A percentile compares a stretch with the other conserved stretches of the same genome.
Conservation (phyloP, 2,329 filamentous ascomycete species). For the Pyricularia sp. region DNA sequence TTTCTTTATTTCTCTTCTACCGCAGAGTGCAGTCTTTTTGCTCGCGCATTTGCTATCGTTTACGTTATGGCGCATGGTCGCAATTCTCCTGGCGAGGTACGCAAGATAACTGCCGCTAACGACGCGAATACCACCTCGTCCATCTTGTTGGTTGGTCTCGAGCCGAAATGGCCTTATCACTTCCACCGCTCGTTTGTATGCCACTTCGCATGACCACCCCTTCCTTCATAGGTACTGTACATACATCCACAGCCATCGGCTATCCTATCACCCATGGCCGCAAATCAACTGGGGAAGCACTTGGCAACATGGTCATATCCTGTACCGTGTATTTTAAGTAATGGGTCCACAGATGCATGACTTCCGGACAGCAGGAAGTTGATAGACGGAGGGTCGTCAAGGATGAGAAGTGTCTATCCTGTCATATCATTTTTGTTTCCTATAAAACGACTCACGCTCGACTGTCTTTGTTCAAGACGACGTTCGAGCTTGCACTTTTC, state of each 20-base stretch:
- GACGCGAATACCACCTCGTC: neutral
- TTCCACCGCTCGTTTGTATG: neutral
- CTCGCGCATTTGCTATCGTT: neutral
- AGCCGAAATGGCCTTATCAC: conserved; percentile 1
- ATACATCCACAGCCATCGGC: neutral
- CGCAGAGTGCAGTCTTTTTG: neutral
- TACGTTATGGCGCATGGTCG: neutral
- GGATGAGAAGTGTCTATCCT: neutral
- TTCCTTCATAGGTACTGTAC: neutral
- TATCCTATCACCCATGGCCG: neutral
- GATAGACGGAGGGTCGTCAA: neutral
- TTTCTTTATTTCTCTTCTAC: neutral
- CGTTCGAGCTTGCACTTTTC: neutral
- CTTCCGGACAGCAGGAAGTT: neutral
- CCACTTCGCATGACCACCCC: neutral
- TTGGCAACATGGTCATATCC: neutral
- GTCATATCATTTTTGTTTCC: neutral
- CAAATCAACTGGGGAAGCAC: neutral
- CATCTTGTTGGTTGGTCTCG: neutral
- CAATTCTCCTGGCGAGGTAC: conserved; percentile 1
- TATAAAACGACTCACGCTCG: conserved; percentile 1
- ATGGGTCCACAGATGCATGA: neutral
- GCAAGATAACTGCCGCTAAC: conserved; percentile 1
- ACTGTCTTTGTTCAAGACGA: neutral
- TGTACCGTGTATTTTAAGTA: neutral